These are phyloP conservation scores for Candida sithepensis DNA, from an alignment of 805 yeast species.

Conservation along the genomic window DNA sequence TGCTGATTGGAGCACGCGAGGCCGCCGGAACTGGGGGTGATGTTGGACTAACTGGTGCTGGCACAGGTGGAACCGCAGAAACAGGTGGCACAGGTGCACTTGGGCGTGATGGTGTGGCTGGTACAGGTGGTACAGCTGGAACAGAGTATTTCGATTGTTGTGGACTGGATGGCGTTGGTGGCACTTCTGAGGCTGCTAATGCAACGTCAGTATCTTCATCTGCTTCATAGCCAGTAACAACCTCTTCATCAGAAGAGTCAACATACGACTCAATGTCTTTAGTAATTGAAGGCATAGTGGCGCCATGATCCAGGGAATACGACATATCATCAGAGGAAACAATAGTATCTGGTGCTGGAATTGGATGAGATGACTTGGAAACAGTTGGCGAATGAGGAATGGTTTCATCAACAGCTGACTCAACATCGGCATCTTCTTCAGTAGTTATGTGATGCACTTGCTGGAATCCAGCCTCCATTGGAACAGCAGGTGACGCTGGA, in stretches of 20 bases:
- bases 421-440: conserved; percentile 3
- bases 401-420: conserved; percentile 4
- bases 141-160: conserved; percentile 5
- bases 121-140: conserved; percentile 11
- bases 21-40: conserved; percentile 12
- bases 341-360: conserved; percentile 14
- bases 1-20: too few relatives aligned
- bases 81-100: conserved; percentile 9
- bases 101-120: conserved; percentile 16
- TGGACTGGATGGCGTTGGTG: conserved; percentile 4
- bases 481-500: conserved; percentile 2
- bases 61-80: conserved; percentile 2
- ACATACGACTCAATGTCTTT: conserved; percentile 2
- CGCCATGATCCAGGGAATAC: not conserved
- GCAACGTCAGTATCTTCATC: conserved; percentile 48
- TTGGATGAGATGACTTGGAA: conserved; percentile 6
- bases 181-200: not conserved
- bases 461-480: not conserved
- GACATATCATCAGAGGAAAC: conserved; percentile 7
- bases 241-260: conserved; percentile 17
- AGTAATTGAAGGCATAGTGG: not conserved
- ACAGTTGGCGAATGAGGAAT: conserved; percentile 3
- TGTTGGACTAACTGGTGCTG: conserved; percentile 12
- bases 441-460: not conserved
- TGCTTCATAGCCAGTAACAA: conserved; percentile 64